phyloP scores from a whole-genome alignment of 1,139 yeast species.

The Kodamaea derodonti region DNA sequence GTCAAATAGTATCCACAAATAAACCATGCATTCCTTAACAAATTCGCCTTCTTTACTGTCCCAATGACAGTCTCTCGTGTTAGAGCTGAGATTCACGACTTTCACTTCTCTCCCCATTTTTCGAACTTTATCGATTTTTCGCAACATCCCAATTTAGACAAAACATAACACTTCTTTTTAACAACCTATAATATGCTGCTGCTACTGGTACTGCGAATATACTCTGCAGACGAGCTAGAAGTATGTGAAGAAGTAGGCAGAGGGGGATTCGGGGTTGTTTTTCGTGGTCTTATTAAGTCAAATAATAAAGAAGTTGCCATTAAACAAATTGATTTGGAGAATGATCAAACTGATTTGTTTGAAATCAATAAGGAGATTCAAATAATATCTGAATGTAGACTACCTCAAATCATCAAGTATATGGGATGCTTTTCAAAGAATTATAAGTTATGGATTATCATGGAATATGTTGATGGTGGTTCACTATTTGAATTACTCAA shows the following conservation, averaged over 20 bases:
- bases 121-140: too few species aligned
- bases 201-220: slow-evolving; percentile 20
- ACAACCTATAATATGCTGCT: slow-evolving; percentile 1
- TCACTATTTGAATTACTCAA: slow-evolving; percentile 64
- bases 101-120: too few species aligned
- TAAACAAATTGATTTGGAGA: slow-evolving; percentile 75
- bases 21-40: too few species aligned
- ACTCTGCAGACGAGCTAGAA: slow-evolving; percentile 40
- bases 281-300: slow-evolving; percentile 59
- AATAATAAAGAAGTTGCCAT: slow-evolving; percentile 56
- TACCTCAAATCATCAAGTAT: slow-evolving; percentile 67
- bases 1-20: too few species aligned
- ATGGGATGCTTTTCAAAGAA: slow-evolving; percentile 80
- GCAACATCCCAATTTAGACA: slow-evolving; percentile 1
- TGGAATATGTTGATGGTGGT: slow-evolving; percentile 86
- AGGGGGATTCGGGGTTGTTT: slow-evolving; percentile 88
- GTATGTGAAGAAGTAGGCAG: slow-evolving; percentile 77
- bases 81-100: too few species aligned
- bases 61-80: too few species aligned
- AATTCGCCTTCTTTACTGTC: too few species aligned
- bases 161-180: slow-evolving; percentile 2
- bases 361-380: slow-evolving; percentile 80
- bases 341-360: slow-evolving; percentile 67
- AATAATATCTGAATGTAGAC: slow-evolving; percentile 70
- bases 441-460: slow-evolving; percentile 77